A percentile compares a stretch with the other conserved stretches of the same genome.
Evolutionary conservation across 108 stramenopile genomes (phyloP).

Genomic region (Cyclotella cryptica): DNA sequence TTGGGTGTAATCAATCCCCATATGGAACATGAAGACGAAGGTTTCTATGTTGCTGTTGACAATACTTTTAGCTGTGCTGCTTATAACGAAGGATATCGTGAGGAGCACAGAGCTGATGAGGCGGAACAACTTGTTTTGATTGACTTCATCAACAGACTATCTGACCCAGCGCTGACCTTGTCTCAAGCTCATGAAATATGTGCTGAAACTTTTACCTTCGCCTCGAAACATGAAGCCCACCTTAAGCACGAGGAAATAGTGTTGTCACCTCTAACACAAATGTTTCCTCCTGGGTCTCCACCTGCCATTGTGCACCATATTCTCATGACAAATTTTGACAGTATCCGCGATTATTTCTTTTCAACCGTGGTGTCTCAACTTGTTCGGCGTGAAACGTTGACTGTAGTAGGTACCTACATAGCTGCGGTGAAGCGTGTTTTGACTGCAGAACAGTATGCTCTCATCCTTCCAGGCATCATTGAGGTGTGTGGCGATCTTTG

Average conservation of each 20-base stretch:
- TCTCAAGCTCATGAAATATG: background rate
- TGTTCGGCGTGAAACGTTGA: background rate
- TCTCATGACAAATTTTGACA: background rate
- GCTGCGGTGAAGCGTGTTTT: background rate
- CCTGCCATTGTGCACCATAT: background rate
- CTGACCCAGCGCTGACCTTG: background rate
- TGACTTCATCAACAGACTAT: background rate
- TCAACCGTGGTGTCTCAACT: background rate
- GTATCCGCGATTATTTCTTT: background rate
- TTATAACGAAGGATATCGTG: background rate
- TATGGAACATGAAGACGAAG: background rate
- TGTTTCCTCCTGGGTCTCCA: background rate
- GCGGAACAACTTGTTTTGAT: background rate
- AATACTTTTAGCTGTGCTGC: background rate
- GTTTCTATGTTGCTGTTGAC: background rate
- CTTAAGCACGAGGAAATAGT: background rate
- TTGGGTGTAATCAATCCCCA: background rate
- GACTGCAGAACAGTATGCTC: background rate
- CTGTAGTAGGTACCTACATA: background rate
- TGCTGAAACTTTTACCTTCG: slow-evolving; percentile 5
- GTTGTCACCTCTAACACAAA: background rate
- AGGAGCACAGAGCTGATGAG: background rate
- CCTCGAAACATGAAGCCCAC: background rate
- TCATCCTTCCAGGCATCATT: background rate
- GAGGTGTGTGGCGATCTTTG: background rate